Base-by-base conservation (phyloP, 768 basidiomycete species). In the Suillus ampliporus region DNA sequence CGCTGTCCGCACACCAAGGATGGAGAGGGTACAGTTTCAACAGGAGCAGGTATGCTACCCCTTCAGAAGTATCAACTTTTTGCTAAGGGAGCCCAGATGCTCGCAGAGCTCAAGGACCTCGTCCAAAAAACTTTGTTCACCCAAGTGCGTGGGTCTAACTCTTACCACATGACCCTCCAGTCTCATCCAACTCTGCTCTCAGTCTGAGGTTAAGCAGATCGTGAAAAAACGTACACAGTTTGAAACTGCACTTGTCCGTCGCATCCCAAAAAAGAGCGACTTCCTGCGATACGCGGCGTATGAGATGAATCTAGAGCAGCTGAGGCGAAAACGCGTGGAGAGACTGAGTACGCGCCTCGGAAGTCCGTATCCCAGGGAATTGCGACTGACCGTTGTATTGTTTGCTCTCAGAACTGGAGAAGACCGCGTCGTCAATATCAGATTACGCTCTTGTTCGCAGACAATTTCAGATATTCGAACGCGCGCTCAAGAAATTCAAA, bases 1-100 rank as follows among this genome's bases (percentile, higher is more conserved):
- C 6, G 37, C 23, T 1, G 5, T 38, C 21, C 17, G 26, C 23
- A 38, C 37, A 26, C 35, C 5, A 54, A 76, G 26, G 64, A 96
- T 98, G 95, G 95, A 98, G 83, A 86, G 93, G 67, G 95, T 97
- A 0, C 91, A 97, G 63, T 96, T 90, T 69, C 89, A 96, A 77
- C 92, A 96, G 76, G 95, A 97, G 88, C 90, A 92, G 88, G 89
- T 84, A 61, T 57, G 80, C 61, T 31, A 58, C 52, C 8, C 8
- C 44, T 38, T 4, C 41, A 17, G 43, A 8, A n/a, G n/a, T 56
- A 2, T 23, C 14, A 17, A 60, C 1, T n/a, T 1, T n/a, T 26
- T 5, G 38, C 54, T 28, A 64, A 62, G 28, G 38, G 10, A 44
- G 51, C n/a, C 47, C 72, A 91, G 86, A 96, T 95, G 88, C 92